These are phyloP conservation scores for Plasmodium adleri DNA, from an alignment of 169 alveolate species.

Conservation along the genomic window DNA sequence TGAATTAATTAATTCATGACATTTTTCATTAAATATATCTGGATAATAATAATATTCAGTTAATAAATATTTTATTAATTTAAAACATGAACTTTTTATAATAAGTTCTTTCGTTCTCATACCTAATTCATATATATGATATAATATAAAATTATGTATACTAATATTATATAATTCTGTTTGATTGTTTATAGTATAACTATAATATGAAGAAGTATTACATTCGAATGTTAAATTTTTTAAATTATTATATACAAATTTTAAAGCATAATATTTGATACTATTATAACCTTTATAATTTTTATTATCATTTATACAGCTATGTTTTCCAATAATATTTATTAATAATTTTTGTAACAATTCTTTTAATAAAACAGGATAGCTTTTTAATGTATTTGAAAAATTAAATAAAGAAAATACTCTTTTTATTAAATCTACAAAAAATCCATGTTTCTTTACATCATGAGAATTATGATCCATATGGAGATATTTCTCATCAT, in stretches of 20 bases:
- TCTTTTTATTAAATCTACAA: slow-evolving; percentile 7
- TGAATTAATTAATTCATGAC: slow-evolving; percentile 70
- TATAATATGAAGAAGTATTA: slow-evolving; percentile 20
- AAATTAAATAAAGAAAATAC: slow-evolving; percentile 28
- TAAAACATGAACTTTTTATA: slow-evolving; percentile 66
- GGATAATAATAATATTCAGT: slow-evolving; percentile 74
- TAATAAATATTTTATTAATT: slow-evolving; percentile 53
- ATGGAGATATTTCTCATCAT: neutral
- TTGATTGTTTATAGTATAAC: slow-evolving; percentile 34
- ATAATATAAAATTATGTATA: slow-evolving; percentile 68
- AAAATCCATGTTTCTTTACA: neutral
- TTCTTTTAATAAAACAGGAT: slow-evolving; percentile 37
- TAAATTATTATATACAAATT: slow-evolving; percentile 42
- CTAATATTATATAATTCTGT: slow-evolving; percentile 56
- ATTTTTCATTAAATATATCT: slow-evolving; percentile 56
- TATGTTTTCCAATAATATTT: slow-evolving; percentile 43
- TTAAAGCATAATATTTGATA: slow-evolving; percentile 36
- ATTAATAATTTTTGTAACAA: slow-evolving; percentile 36
- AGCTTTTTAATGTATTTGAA: slow-evolving; percentile 19
- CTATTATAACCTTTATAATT: slow-evolving; percentile 33
- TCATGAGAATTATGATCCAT: neutral
- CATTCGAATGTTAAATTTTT: slow-evolving; percentile 33
- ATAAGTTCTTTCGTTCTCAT: slow-evolving; percentile 41
- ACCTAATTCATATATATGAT: slow-evolving; percentile 65
- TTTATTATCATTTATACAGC: slow-evolving; percentile 14